These are phyloP conservation scores for Lycium barbarum DNA, from an alignment of 257 asterid species.

Conservation along the genomic window DNA sequence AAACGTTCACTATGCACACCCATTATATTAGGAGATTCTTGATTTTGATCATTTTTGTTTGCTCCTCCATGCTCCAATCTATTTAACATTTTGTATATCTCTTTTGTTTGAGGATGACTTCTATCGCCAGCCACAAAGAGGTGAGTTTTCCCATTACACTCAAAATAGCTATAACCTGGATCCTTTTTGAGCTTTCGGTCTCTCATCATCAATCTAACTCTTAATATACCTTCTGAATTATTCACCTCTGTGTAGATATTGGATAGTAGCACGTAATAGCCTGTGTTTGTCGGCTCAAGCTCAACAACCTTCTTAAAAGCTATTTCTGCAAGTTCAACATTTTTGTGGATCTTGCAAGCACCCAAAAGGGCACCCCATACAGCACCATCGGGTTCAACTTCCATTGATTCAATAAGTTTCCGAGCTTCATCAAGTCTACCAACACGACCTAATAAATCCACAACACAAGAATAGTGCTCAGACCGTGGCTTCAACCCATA, in stretches of 20 bases:
- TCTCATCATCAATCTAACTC: conserved; percentile 73
- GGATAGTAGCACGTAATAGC: conserved; percentile 79
- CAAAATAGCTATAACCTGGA: conserved; percentile 86
- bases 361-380: conserved; percentile 97
- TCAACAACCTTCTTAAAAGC: conserved; percentile 74
- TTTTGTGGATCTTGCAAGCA: conserved; percentile 89
- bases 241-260: conserved; percentile 66
- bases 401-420: conserved; percentile 64
- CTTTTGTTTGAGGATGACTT: conserved; percentile 60
- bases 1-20: conserved; percentile 80
- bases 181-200: conserved; percentile 75
- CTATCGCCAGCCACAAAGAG: conserved; percentile 79
- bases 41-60: conserved; percentile 32
- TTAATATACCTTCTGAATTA: conserved; percentile 61
- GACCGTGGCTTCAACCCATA: conserved; percentile 57
- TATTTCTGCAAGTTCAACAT: conserved; percentile 70
- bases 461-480: conserved; percentile 84
- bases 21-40: conserved; percentile 34
- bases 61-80: conserved; percentile 45
- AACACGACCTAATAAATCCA: conserved; percentile 88
- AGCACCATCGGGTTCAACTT: conserved; percentile 79
- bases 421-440: conserved; percentile 74
- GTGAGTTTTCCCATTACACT: conserved; percentile 62
- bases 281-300: conserved; percentile 79
- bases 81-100: conserved; percentile 56